Evolutionary conservation across 345 rosid species (phyloP).

Genomic region (Stellera chamaejasme): DNA sequence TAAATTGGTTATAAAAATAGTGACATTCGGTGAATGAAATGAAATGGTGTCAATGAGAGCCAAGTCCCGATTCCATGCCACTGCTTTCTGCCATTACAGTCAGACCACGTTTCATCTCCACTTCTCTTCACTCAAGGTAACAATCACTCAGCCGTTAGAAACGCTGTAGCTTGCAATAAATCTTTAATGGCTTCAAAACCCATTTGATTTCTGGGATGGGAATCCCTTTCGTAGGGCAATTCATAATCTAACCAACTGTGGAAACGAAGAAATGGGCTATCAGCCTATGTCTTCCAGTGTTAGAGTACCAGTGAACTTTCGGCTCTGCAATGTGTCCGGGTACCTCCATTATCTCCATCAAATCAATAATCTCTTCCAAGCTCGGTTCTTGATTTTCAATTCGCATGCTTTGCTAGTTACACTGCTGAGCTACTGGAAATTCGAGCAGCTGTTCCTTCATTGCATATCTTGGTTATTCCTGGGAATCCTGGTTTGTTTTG

Average conservation of each 20-base stretch:
- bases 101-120: too few species aligned
- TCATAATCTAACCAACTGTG: constrained; percentile 4
- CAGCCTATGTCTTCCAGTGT: constrained; percentile 20
- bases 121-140: too few species aligned
- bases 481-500: constrained; percentile 68
- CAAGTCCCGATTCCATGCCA: too few species aligned
- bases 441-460: constrained; percentile 45
- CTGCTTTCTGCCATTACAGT: too few species aligned
- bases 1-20: too few species aligned
- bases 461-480: constrained; percentile 64
- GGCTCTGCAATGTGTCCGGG: constrained; percentile 65
- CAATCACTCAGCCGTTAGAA: too few species aligned
- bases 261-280: constrained; percentile 31
- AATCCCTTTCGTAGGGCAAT: constrained; percentile 12
- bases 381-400: constrained; percentile 4
- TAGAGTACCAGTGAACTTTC: constrained; percentile 29
- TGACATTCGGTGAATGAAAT: too few species aligned
- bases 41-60: too few species aligned
- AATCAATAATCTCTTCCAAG: background rate
- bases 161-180: too few species aligned
- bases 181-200: too few species aligned
- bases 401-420: constrained; percentile 27
- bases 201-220: background rate
- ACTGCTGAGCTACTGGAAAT: constrained; percentile 69
- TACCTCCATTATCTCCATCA: constrained; percentile 11